phyloP scores from a whole-genome alignment of 202 grass and related monocot species.

The Zizania palustris region DNA sequence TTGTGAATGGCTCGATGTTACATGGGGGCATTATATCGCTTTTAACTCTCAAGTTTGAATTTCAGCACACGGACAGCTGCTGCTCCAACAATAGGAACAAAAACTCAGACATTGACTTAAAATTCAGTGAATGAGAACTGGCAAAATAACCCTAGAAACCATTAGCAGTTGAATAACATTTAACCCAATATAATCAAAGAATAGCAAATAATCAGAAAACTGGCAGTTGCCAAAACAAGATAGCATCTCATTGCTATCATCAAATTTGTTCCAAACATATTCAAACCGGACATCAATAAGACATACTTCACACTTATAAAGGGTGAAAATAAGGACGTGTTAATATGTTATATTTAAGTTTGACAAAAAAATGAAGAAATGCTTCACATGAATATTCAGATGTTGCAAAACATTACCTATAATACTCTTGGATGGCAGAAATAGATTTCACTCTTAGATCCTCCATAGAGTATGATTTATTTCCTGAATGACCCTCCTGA shows the following conservation, averaged over 20 bases:
- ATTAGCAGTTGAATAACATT: not conserved
- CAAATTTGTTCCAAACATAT: slow-evolving; percentile 9
- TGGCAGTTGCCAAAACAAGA: slow-evolving; percentile 8
- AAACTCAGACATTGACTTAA: not conserved
- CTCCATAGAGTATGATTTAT: slow-evolving; percentile 61
- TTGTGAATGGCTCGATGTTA: not conserved
- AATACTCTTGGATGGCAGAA: slow-evolving; percentile 81
- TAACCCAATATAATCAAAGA: not conserved
- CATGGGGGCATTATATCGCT: not conserved
- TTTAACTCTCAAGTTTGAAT: slow-evolving; percentile 5
- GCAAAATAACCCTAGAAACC: not conserved
- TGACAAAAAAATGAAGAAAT: not conserved
- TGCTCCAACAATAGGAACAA: not conserved
- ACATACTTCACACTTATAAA: not conserved
- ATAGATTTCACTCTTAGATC: slow-evolving; percentile 76
- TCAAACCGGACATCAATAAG: slow-evolving; percentile 16
- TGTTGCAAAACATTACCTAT: slow-evolving; percentile 59
- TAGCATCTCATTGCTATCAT: slow-evolving; percentile 24
- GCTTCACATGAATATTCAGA: not conserved
- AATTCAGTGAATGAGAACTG: not conserved
- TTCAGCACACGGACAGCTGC: slow-evolving; percentile 5
- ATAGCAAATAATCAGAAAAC: not conserved
- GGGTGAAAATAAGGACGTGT: not conserved
- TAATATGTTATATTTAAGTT: not conserved
- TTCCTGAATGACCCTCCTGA: slow-evolving; percentile 46